These are phyloP conservation scores for Aspergillus pseudoglaucus DNA, from an alignment of 2,329 filamentous ascomycete species.

Conservation along the genomic window DNA sequence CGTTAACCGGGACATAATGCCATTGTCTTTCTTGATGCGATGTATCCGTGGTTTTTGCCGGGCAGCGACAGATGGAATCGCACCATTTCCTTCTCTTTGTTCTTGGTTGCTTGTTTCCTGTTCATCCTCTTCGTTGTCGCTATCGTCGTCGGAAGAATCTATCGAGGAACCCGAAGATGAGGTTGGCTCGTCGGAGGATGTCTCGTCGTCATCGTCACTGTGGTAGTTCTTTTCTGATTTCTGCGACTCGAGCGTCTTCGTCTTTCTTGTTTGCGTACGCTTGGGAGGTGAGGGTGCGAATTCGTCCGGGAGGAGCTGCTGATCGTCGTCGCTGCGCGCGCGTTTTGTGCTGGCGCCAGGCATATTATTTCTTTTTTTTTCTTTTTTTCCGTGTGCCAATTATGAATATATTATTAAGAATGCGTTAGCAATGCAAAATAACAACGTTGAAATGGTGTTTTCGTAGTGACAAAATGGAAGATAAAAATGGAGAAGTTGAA, in stretches of 20 bases:
- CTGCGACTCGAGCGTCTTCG: not conserved
- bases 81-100: slow-evolving; percentile 3
- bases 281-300: not conserved
- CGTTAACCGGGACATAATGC: slow-evolving; percentile 32
- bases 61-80: slow-evolving; percentile 23
- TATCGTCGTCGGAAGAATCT: slow-evolving; percentile 16
- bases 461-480: too few relatives aligned
- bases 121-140: slow-evolving; percentile 17
- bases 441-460: too few relatives aligned
- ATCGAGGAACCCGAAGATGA: slow-evolving; percentile 12
- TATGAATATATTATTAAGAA: too few relatives aligned
- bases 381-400: too few relatives aligned
- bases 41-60: slow-evolving; percentile 30
- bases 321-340: not conserved
- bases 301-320: not conserved
- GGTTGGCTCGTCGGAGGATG: slow-evolving; percentile 17
- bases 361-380: not conserved
- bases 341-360: not conserved
- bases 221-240: not conserved
- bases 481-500: too few relatives aligned
- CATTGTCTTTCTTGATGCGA: slow-evolving; percentile 19
- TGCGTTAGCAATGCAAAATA: too few relatives aligned
- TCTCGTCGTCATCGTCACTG: slow-evolving; percentile 7
- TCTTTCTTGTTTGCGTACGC: not conserved
- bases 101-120: slow-evolving; percentile 6